A percentile compares a stretch with the other conserved stretches of the same genome.
These are phyloP conservation scores for Glycine latifolia DNA, from an alignment of 306 rosid species.

Conservation along the genomic window DNA sequence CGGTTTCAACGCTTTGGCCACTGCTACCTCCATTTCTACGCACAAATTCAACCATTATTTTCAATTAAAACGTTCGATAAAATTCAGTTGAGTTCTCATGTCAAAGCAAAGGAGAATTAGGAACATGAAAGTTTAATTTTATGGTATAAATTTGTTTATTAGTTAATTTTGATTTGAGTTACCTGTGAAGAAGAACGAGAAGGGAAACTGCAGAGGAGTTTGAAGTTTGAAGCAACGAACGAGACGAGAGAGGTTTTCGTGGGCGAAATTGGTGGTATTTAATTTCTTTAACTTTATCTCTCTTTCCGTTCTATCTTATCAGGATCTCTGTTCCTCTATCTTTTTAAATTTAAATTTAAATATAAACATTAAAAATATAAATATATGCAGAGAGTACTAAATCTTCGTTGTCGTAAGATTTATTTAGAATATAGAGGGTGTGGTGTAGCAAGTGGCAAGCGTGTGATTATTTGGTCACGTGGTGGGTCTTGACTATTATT, in stretches of 20 bases:
- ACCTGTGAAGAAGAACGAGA: conserved; percentile 49
- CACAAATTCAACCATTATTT: conserved; percentile 42
- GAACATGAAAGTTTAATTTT: too few relatives aligned
- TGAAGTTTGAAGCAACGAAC: conserved; percentile 49
- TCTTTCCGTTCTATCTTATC: conserved; percentile 15
- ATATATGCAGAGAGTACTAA: neutral
- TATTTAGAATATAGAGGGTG: neutral
- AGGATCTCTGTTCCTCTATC: conserved; percentile 19
- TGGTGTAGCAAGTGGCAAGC: conserved; percentile 42
- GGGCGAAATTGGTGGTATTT: conserved; percentile 56
- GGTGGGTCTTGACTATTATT: conserved; percentile 63
- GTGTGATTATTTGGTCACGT: conserved; percentile 59
- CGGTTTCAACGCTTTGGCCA: conserved; percentile 75
- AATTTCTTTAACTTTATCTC: conserved; percentile 53
- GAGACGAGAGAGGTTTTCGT: conserved; percentile 44
- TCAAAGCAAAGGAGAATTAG: too few relatives aligned
- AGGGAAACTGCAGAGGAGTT: conserved; percentile 24
- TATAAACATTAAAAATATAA: neutral
- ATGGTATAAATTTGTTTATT: neutral
- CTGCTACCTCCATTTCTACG: conserved; percentile 75
- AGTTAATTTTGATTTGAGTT: neutral
- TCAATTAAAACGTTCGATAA: neutral
- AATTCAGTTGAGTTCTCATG: too few relatives aligned
- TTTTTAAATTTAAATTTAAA: conserved; percentile 39
- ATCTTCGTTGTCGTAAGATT: conserved; percentile 5